Percentiles rank a stretch among this genome's conserved stretches.
Conservation (phyloP, 306 rosid genomes). For the Vigna unguiculata region DNA sequence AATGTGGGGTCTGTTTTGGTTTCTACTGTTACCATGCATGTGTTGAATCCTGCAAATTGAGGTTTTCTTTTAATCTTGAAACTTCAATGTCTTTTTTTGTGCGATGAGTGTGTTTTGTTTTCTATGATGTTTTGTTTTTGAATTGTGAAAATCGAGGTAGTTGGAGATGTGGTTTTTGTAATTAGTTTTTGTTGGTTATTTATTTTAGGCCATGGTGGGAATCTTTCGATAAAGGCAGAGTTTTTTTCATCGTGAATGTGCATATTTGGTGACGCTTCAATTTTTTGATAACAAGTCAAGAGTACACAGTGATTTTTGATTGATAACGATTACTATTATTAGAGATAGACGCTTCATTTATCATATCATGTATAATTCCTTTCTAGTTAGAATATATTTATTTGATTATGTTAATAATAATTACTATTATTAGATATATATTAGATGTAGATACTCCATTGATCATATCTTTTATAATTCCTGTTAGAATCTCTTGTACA, state of each 20-base stretch:
- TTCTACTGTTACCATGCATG: not conserved
- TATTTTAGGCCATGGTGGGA: not conserved
- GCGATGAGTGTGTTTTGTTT: not conserved
- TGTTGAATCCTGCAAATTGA: not conserved
- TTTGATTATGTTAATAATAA: not conserved
- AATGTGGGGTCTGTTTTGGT: not conserved
- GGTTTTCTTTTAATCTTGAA: not conserved
- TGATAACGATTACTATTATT: too few relatives aligned
- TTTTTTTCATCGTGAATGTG: not conserved
- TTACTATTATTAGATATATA: too few relatives aligned
- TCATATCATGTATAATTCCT: not conserved
- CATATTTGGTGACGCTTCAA: not conserved
- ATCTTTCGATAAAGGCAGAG: not conserved
- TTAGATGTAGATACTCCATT: not conserved
- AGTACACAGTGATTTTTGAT: not conserved
- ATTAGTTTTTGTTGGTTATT: not conserved
- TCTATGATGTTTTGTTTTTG: not conserved
- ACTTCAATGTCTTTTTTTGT: constrained; percentile 4
- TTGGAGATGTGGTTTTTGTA: not conserved
- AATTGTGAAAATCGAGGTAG: not conserved
- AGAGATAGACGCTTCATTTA: not conserved
- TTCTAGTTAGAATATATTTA: not conserved
- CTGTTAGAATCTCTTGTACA: not conserved
- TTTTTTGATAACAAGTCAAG: not conserved
- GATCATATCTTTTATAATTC: not conserved